Evolutionary conservation across 345 rosid genomes (phyloP).

Genomic region (Pugionium dolabratum): DNA sequence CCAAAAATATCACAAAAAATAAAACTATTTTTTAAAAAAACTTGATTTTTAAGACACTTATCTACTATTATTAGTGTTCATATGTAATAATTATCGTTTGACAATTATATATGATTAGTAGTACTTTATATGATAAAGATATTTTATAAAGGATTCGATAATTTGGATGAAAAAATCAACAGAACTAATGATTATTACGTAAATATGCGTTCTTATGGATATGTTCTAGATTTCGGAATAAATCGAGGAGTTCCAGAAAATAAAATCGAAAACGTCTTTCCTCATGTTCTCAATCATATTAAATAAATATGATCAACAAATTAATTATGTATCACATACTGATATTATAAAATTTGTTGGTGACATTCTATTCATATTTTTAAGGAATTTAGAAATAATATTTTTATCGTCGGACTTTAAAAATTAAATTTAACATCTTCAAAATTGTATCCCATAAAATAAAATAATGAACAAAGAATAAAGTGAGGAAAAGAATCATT

Average conservation of each 20-base stretch:
- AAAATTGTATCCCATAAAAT: constrained; percentile 2
- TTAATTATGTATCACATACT: too few relatives aligned
- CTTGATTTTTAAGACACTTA: too few relatives aligned
- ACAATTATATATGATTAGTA: neutral
- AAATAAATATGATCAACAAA: too few relatives aligned
- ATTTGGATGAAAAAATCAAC: neutral
- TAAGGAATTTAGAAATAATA: too few relatives aligned
- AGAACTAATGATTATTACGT: neutral
- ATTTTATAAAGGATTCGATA: neutral
- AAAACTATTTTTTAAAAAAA: too few relatives aligned
- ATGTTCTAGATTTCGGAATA: neutral
- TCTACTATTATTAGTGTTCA: neutral
- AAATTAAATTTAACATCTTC: too few relatives aligned
- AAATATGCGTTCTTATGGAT: neutral
- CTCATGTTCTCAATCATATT: constrained; percentile 1
- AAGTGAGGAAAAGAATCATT: constrained; percentile 9
- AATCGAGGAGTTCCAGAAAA: neutral
- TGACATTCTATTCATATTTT: too few relatives aligned
- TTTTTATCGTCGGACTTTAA: too few relatives aligned
- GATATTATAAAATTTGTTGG: too few relatives aligned
- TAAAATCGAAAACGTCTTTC: constrained; percentile 5
- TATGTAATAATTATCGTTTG: neutral
- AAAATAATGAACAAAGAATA: neutral
- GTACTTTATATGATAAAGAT: neutral
- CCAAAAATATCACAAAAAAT: too few relatives aligned